Conservation (phyloP, 306 rosid species). For the Ochetophila trinervis region DNA sequence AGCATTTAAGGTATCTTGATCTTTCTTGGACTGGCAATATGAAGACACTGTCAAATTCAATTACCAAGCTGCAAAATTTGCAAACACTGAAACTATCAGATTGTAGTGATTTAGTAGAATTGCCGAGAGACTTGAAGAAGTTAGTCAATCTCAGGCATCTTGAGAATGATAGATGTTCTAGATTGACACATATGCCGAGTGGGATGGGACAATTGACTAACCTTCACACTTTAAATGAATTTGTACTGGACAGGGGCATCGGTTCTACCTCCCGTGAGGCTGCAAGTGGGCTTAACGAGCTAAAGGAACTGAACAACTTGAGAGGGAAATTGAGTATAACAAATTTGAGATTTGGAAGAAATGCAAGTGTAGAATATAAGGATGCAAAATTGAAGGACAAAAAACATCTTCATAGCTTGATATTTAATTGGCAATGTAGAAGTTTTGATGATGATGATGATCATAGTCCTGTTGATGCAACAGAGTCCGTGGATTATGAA, state of each 20-base stretch:
- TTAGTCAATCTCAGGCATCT: neutral
- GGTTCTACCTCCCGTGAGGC: neutral
- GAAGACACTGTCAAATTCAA: no score
- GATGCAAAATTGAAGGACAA: neutral
- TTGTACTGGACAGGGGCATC: neutral
- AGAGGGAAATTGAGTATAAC: neutral
- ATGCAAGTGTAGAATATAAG: neutral
- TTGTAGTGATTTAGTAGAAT: accelerated
- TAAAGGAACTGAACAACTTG: neutral
- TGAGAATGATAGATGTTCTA: neutral
- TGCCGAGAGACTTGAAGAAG: neutral
- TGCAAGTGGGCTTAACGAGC: neutral
- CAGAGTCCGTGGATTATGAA: constrained; percentile 8
- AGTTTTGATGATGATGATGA: no score
- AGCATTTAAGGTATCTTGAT: no score
- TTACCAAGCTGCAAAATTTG: no score
- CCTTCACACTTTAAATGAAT: neutral
- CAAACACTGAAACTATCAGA: neutral
- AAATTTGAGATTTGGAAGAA: neutral
- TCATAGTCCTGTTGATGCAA: no score
- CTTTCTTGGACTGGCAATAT: no score
- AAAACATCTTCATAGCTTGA: neutral
- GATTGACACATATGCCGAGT: neutral
- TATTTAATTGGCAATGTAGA: neutral
- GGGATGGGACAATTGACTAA: neutral